Evolutionary conservation across 164 flowering plant species (phyloP).

Genomic region (Macadamia tetraphylla): DNA sequence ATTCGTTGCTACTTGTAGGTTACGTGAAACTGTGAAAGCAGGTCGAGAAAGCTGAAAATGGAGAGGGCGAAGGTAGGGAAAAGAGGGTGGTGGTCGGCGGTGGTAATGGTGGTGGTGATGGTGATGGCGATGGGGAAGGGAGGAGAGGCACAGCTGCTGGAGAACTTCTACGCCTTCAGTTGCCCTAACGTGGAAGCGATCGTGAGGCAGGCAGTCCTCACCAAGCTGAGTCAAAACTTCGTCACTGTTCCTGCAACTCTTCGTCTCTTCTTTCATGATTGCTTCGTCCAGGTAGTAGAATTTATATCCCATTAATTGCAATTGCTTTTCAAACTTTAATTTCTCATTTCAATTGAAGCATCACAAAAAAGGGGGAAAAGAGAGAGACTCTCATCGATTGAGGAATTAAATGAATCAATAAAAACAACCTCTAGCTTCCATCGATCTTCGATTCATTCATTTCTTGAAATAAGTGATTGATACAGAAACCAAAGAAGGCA

Average conservation of each 20-base stretch:
- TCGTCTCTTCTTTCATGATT: slow-evolving; percentile 82
- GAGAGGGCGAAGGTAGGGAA: background rate
- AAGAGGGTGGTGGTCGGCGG: background rate
- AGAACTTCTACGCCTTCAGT: slow-evolving; percentile 42
- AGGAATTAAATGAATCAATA: no score
- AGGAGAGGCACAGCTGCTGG: slow-evolving; percentile 40
- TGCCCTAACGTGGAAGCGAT: slow-evolving; percentile 61
- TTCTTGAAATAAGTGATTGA: no score
- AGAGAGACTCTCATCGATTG: no score
- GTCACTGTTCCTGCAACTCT: slow-evolving; percentile 64
- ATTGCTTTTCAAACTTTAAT: no score
- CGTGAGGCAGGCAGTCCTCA: slow-evolving; percentile 40
- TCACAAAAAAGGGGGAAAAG: no score
- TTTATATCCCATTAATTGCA: background rate
- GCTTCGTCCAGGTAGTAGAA: slow-evolving; percentile 62
- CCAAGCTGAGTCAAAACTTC: slow-evolving; percentile 50
- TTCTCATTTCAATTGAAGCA: no score
- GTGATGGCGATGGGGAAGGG: slow-evolving; percentile 14
- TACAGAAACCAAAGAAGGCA: no score
- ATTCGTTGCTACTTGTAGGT: no score
- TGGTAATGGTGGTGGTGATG: slow-evolving; percentile 8
- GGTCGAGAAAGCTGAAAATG: background rate
- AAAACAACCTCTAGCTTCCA: no score
- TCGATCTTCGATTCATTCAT: no score
- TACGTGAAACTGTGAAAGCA: no score